Base-by-base conservation (phyloP, 805 yeast species). In the Lipomyces sp. region DNA sequence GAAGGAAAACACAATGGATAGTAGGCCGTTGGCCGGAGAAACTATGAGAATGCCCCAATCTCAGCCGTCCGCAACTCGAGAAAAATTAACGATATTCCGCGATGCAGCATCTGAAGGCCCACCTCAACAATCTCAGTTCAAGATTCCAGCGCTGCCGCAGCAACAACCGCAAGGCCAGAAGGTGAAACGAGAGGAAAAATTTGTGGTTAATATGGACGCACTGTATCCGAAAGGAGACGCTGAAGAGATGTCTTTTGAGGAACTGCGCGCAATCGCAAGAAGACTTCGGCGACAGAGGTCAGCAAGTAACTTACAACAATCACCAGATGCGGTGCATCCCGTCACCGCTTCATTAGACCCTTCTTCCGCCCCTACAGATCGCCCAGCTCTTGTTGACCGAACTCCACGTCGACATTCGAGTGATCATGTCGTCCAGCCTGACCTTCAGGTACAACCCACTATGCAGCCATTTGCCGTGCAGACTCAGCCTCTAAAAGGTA, bases 1-100 rank as follows among this genome's bases (percentile, higher is more conserved):
- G 57, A 90, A 90, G 75, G 97, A 91, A 74, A 91, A 91, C 73
- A 77, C 75, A 5, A 53, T 84, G 29, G 78, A 79, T 1, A 81
- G 92, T 0, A 80, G 78, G 7, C 83, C 87, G 0, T 87, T 94
- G 90, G 79, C 78, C 13, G 92, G 94, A 0, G 88, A 89, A 71
- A 80, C 69, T 6, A 60, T 77, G 64, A 71, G 67, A 2, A 65
- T 78, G 66, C 35, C 58, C 32, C 35, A 32, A 4, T 18, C 64
- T 73, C 55, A 48, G 24, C 37, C 63, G 4, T 56, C 64, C 3
- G 66, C 64, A 8, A 30, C 60, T 10, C 57, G 64, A 32, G 63
- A 64, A 30, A 71, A 71, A 35, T 11, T 71, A 35, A 48, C 70
- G 1, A 65, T 71, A 5, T 71, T 69, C 55, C 57, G 72, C 33